A percentile compares a stretch with the other conserved stretches of the same genome.
Conservation (phyloP, 257 asterid species). For the Solanum peruvianum region DNA sequence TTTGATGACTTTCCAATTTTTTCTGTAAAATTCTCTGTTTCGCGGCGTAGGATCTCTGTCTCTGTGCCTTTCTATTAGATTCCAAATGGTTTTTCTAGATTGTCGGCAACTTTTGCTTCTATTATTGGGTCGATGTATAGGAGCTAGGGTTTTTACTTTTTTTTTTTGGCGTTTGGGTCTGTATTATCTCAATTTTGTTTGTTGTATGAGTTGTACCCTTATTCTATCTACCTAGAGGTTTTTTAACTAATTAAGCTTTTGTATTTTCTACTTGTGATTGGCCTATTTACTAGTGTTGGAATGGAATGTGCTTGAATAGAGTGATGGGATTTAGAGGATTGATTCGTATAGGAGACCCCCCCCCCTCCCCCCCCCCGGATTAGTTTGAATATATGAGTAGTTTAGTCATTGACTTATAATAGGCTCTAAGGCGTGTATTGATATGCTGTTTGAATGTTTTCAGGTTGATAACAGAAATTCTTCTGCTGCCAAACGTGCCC, state of each 20-base stretch:
- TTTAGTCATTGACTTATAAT: not conserved
- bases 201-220: not conserved
- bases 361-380: no score
- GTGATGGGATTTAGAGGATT: not conserved
- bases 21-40: not conserved
- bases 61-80: not conserved
- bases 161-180: not conserved
- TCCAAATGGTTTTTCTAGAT: not conserved
- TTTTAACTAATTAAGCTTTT: not conserved
- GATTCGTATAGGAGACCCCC: not conserved
- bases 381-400: not conserved
- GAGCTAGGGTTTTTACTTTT: not conserved
- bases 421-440: not conserved
- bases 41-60: not conserved
- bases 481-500: constrained; percentile 74
- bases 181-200: not conserved
- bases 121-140: not conserved
- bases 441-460: not conserved
- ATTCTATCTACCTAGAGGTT: not conserved
- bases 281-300: not conserved
- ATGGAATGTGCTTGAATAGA: not conserved
- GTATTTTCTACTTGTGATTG: not conserved
- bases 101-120: not conserved
- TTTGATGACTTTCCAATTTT: not conserved
- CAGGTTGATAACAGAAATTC: constrained; percentile 78